phyloP scores from a whole-genome alignment of 192 early-diverging fungal species.

The Phlyctochytrium arcticum region DNA sequence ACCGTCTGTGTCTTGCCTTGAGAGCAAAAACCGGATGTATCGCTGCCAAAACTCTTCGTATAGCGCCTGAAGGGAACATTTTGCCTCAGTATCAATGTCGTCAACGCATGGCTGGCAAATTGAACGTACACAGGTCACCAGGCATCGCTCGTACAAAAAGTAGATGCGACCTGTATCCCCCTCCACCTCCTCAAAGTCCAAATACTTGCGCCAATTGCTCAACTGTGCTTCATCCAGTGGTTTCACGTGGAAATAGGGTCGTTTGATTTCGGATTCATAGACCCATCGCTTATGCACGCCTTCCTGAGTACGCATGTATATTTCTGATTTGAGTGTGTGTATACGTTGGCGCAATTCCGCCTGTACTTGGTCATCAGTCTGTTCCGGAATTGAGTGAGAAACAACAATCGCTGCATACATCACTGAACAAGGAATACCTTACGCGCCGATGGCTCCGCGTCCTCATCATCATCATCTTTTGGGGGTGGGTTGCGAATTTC shows the following conservation, averaged over 20 bases:
- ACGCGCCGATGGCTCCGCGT: not conserved
- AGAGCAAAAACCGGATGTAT: constrained; percentile 58
- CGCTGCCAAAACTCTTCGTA: constrained; percentile 78
- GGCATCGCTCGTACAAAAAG: constrained; percentile 67
- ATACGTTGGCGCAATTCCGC: constrained; percentile 52
- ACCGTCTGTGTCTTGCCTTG: constrained; percentile 41
- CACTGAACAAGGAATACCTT: not conserved
- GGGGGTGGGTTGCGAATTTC: constrained; percentile 14
- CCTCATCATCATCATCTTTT: constrained; percentile 15
- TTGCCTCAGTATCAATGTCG: not conserved
- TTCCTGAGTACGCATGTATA: constrained; percentile 63
- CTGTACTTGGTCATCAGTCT: constrained; percentile 56
- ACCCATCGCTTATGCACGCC: constrained; percentile 72
- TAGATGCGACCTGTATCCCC: constrained; percentile 54
- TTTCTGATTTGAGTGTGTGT: constrained; percentile 47
- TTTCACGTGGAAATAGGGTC: constrained; percentile 77
- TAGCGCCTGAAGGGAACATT: constrained; percentile 48
- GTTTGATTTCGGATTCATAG: constrained; percentile 72
- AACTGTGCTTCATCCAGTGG: constrained; percentile 67
- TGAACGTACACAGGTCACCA: constrained; percentile 66
- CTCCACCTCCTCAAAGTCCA: constrained; percentile 67
- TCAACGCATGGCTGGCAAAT: not conserved
- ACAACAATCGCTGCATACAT: not conserved
- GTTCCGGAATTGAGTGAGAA: constrained; percentile 11
- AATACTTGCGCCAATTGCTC: constrained; percentile 66